Percentiles rank a stretch among this genome's conserved stretches.
Conservation (phyloP, 2,329 filamentous ascomycete species). For the Fusarium albosuccineum region DNA sequence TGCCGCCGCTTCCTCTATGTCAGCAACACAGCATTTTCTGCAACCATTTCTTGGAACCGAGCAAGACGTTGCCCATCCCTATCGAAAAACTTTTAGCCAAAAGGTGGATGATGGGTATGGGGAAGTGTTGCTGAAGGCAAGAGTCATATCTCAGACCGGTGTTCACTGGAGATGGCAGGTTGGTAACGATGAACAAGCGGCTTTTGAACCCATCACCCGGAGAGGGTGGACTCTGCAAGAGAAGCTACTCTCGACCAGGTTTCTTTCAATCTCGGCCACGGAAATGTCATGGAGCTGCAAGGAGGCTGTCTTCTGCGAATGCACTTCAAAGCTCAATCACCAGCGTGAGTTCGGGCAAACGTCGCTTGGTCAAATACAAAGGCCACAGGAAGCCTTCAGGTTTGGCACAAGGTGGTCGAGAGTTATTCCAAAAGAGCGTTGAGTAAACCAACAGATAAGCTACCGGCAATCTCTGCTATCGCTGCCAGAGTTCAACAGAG, state of each 20-base stretch:
- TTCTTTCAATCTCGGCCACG: constrained; percentile 28
- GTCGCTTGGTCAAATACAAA: constrained; percentile 30
- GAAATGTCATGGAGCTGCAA: constrained; percentile 39
- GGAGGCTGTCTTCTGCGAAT: constrained; percentile 42
- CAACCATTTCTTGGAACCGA: constrained; percentile 12
- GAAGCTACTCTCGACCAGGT: background rate
- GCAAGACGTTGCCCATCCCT: background rate
- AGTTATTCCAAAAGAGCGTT: constrained; percentile 45
- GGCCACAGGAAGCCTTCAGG: constrained; percentile 33
- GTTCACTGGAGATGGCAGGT: constrained; percentile 36
- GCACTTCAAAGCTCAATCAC: constrained; percentile 41
- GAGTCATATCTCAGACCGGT: constrained; percentile 26
- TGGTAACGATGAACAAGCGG: constrained; percentile 11
- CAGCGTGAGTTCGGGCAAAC: constrained; percentile 39
- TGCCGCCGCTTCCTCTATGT: constrained; percentile 32
- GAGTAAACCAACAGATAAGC: constrained; percentile 39
- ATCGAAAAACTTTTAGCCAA: background rate
- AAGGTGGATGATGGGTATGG: background rate
- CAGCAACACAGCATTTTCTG: constrained; percentile 24
- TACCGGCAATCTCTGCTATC: constrained; percentile 49
- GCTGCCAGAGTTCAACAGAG: constrained; percentile 41
- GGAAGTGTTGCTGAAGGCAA: constrained; percentile 17
- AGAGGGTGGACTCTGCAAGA: constrained; percentile 26
- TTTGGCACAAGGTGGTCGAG: constrained; percentile 48
- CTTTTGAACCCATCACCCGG: constrained; percentile 26